Evolutionary conservation across 768 basidiomycete species (phyloP).

Genomic region (Pholiota molesta): DNA sequence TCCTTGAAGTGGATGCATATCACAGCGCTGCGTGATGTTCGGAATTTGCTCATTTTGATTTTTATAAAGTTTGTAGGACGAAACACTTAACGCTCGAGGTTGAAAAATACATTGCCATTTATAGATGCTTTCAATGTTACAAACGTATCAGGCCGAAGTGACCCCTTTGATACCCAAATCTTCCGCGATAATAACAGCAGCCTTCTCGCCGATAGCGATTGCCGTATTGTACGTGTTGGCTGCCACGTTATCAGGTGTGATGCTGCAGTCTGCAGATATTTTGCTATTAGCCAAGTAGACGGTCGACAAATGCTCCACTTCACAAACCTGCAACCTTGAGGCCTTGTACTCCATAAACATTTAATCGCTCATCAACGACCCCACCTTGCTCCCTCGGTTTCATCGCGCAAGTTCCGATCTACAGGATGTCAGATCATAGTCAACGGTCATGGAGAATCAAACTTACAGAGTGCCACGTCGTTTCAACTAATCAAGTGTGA

Average conservation of each 20-base stretch:
- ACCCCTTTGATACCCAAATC: conserved; percentile 39
- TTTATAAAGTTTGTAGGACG: no score
- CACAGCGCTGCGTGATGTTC: no score
- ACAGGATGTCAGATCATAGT: neutral
- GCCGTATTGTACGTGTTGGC: conserved; percentile 47
- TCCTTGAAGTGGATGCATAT: no score
- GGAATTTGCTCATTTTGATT: no score
- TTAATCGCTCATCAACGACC: conserved; percentile 63
- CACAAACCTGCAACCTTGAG: conserved; percentile 59
- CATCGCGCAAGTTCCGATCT: conserved; percentile 74
- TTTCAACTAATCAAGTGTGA: conserved; percentile 31
- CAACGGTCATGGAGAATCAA: neutral
- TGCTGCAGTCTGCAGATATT: conserved; percentile 35
- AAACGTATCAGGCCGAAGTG: conserved; percentile 6
- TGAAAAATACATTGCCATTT: neutral
- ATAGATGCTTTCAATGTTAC: neutral
- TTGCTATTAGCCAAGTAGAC: neutral
- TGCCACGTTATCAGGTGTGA: conserved; percentile 41
- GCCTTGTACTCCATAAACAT: conserved; percentile 60
- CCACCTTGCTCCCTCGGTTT: conserved; percentile 59
- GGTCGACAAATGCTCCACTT: neutral
- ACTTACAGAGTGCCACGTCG: conserved; percentile 50
- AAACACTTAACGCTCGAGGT: no score
- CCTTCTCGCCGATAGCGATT: conserved; percentile 61
- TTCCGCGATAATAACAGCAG: conserved; percentile 58